These are phyloP conservation scores for Ophiocordyceps polyrhachis-furcata DNA, from an alignment of 2,329 filamentous ascomycete genomes.

Conservation along the genomic window DNA sequence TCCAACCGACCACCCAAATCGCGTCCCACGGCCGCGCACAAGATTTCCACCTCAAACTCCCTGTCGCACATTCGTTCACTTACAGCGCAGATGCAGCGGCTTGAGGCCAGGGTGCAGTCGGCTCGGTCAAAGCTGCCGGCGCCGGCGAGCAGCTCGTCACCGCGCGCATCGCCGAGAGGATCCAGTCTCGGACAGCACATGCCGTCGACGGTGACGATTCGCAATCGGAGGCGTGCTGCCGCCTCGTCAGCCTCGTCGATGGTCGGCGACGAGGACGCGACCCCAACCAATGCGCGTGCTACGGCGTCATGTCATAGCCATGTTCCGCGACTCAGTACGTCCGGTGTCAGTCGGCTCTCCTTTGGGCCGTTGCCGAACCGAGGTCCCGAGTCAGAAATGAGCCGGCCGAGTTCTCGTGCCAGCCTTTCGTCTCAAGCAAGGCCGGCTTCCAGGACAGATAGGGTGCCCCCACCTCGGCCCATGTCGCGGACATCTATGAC, in stretches of 20 bases:
- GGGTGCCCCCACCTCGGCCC: constrained; percentile 36
- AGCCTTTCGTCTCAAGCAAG: constrained; percentile 38
- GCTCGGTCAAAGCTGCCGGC: constrained; percentile 82
- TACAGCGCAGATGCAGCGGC: constrained; percentile 90
- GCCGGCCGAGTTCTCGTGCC: constrained; percentile 55
- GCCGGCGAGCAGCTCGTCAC: constrained; percentile 55
- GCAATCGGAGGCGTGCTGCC: constrained; percentile 49
- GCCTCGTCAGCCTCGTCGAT: constrained; percentile 34
- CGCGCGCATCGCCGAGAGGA: constrained; percentile 56
- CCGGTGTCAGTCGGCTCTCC: constrained; percentile 42
- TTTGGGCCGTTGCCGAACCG: constrained; percentile 43
- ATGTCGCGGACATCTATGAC: constrained; percentile 45
- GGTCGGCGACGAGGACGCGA: constrained; percentile 28
- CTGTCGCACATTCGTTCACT: constrained; percentile 84
- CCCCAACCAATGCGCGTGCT: constrained; percentile 20
- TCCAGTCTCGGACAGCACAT: constrained; percentile 2
- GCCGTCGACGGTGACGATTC: constrained; percentile 41
- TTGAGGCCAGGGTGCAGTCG: constrained; percentile 83
- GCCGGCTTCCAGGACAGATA: constrained; percentile 33
- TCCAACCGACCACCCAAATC: constrained; percentile 33
- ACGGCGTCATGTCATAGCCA: constrained; percentile 24
- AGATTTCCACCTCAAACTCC: constrained; percentile 44
- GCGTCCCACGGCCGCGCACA: constrained; percentile 27
- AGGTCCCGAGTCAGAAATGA: constrained; percentile 24
- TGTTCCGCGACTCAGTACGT: constrained; percentile 39